Evolutionary conservation across 352 stramenopile species (phyloP), one percentile per base, ranked within the genome.

Genomic region (Phytophthora hibernalis): DNA sequence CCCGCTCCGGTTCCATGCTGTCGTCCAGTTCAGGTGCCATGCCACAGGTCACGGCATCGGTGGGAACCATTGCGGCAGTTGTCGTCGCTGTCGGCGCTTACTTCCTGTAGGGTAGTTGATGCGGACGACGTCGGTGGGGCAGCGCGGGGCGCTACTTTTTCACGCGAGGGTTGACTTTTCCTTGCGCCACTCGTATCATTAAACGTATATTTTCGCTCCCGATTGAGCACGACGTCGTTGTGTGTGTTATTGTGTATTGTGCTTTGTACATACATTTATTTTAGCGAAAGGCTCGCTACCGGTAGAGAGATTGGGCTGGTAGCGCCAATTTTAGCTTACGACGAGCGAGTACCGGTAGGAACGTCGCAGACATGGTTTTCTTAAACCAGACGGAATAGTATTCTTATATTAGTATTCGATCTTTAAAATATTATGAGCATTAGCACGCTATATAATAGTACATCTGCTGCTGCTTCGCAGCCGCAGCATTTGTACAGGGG

Each of bases 21-120:
- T 59, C 65, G 11, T 77, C 65, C 12, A 38, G 33, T 38, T 74
- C 70, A 18, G 65, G 55, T 28, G 55, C 65, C 7, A 65, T 74
- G 42, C 47, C 57, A 0, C 52, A 62, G 0, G 42, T 70, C n/a
- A 58, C 56, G 21, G 21, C 49, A 15, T 58, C 59, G 2, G 59
- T 72, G 38, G 52, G 54, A 16, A 61, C 70, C 3, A 52, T 62
- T 7, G 55, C 45, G 3, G 44, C 47, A 2, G 55, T 68, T 21
- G 51, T 62, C 18, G 35, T 72, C n/a, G 65, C 60, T 35, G 38
- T 72, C 20, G 59, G 54, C 15, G 65, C 65, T 30, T 74, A 71
- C 49, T 72, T 74, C 38, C 30, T 77, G 33, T 74, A 70, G 44
- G 47, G 22, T 50, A 47, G 26, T 12, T 22, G 30, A 28, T 35